Conservation (phyloP, 129 eudicot species). For the Centella asiatica region DNA sequence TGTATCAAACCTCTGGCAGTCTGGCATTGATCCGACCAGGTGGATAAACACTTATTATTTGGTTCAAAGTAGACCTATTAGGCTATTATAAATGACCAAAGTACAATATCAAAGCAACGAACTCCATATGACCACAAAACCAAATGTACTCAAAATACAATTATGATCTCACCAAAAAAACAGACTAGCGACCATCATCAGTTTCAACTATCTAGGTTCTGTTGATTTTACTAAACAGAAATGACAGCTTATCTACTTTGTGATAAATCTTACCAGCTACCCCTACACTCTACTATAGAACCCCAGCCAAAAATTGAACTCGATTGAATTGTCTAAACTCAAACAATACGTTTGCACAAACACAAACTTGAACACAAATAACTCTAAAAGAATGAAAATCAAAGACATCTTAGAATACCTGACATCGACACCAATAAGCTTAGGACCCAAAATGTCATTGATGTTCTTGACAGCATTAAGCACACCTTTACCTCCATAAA, state of each 20-base stretch:
- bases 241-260: background rate
- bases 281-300: background rate
- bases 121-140: background rate
- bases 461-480: slow-evolving; percentile 74
- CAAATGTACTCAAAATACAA: background rate
- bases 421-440: slow-evolving; percentile 77
- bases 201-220: background rate
- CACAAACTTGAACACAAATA: too few relatives aligned
- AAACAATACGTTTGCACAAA: too few relatives aligned
- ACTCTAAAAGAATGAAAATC: too few relatives aligned
- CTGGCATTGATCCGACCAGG: too few relatives aligned
- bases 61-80: too few relatives aligned
- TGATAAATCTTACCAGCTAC: background rate
- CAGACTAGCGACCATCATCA: too few relatives aligned
- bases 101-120: slow-evolving; percentile 4
- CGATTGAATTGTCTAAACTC: too few relatives aligned
- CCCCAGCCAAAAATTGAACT: too few relatives aligned
- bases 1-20: too few relatives aligned
- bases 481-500: slow-evolving; percentile 93
- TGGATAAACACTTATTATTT: too few relatives aligned
- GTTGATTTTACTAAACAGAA: background rate
- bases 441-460: slow-evolving; percentile 67
- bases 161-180: background rate
- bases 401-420: slow-evolving; percentile 28
- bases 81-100: too few relatives aligned